These are phyloP conservation scores for Phytopythium ostracodes DNA, from an alignment of 352 stramenopile genomes.

Conservation along the genomic window DNA sequence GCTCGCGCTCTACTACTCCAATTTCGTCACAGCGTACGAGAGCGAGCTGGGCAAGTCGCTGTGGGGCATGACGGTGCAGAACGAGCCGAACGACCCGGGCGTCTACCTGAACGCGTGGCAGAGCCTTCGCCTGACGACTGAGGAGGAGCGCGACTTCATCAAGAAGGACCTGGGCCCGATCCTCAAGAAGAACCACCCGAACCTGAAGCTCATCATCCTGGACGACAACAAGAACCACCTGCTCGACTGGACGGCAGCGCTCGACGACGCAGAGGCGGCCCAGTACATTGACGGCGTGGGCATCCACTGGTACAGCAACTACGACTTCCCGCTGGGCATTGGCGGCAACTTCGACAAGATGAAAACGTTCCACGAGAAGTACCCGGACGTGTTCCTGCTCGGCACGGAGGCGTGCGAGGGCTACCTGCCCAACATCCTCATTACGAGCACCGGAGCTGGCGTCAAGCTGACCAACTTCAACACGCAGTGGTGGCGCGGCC, in stretches of 20 bases:
- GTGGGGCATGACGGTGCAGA: slow-evolving; percentile 76
- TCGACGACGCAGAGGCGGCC: slow-evolving; percentile 29
- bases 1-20: slow-evolving; percentile 75
- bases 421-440: slow-evolving; percentile 30
- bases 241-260: slow-evolving; percentile 24
- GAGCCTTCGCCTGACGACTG: slow-evolving; percentile 31
- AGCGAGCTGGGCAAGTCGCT: slow-evolving; percentile 38
- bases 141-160: slow-evolving; percentile 51
- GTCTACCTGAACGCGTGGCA: slow-evolving; percentile 38
- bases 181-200: slow-evolving; percentile 53
- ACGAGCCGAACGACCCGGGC: slow-evolving; percentile 49
- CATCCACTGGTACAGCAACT: slow-evolving; percentile 76
- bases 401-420: slow-evolving; percentile 60
- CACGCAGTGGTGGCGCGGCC: slow-evolving; percentile 33
- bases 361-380: slow-evolving; percentile 25
- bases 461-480: slow-evolving; percentile 29
- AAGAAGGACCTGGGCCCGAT: slow-evolving; percentile 62
- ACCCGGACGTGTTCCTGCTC: slow-evolving; percentile 60
- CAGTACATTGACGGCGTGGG: slow-evolving; percentile 76
- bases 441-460: slow-evolving; percentile 26
- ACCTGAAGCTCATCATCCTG: slow-evolving; percentile 70
- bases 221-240: slow-evolving; percentile 74
- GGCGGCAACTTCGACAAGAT: slow-evolving; percentile 35
- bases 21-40: slow-evolving; percentile 73
- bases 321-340: slow-evolving; percentile 27